Evolutionary conservation across 768 basidiomycete genomes (phyloP), one percentile per base, ranked within the genome.

Genomic region (Tylopilus vinaceipallidus): DNA sequence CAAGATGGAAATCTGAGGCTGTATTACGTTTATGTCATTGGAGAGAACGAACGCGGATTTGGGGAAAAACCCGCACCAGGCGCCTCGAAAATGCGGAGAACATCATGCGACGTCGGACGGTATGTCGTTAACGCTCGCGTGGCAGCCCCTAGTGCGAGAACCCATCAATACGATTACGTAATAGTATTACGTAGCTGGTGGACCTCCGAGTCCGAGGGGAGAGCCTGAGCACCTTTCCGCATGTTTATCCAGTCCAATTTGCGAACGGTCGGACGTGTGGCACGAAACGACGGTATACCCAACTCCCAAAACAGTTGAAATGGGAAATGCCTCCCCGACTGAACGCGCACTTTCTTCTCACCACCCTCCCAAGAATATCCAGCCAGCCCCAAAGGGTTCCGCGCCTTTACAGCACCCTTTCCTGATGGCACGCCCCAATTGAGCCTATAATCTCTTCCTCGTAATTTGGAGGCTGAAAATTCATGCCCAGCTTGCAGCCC

Each of bases 1-100:
- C 84, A 85, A 86, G 26, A 86, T 84, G 6, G 84, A 84, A 24
- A 86, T 73, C 60, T 85, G 77, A 7, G 82, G 83, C 73, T 75
- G 48, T 48, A 50, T n/a, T n/a, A n/a, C n/a, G 6, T n/a, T 42
- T 8, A 35, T 42, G 41, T 38, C 37, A 47, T 22, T 33, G 17
- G 8, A 16, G 29, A 38, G n/a, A 35, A 41, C 45, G 13, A 40
- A 44, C 11, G 32, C 38, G 6, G 14, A 11, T 39, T 23, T 40
- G 50, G 41, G 44, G 36, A 32, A 50, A 8, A 47, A 43, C 37
- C 20, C 70, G 33, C 35, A 73, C 70, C 55, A 71, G 35, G 11
- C 66, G 61, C 29, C 62, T 67, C 45, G 66, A 71, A 51, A 72
- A 72, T 50, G 70, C 68, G 37, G 71, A 67, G 53, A 72, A 72